These are phyloP conservation scores for Phialocephala sp. DNA, from an alignment of 2,329 filamentous ascomycete genomes.

Conservation along the genomic window DNA sequence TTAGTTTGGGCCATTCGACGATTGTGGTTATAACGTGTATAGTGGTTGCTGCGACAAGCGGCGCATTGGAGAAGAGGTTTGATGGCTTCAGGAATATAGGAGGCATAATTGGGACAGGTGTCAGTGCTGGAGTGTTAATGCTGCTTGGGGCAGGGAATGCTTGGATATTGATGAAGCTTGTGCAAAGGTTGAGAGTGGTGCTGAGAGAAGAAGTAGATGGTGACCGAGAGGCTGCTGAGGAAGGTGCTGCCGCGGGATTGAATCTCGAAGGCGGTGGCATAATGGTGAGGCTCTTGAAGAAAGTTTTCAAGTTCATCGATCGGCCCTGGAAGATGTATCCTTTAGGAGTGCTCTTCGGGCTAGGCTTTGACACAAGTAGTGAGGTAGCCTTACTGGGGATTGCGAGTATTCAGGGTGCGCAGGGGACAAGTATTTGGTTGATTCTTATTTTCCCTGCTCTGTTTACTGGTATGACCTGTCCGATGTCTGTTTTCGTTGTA, in stretches of 20 bases:
- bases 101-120: constrained; percentile 86
- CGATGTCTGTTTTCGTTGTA: constrained; percentile 3
- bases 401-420: constrained; percentile 81
- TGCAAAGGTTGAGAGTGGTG: constrained; percentile 69
- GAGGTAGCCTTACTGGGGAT: constrained; percentile 94
- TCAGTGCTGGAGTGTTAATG: constrained; percentile 83
- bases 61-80: constrained; percentile 81
- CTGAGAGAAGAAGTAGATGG: constrained; percentile 50
- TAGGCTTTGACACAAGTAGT: constrained; percentile 94
- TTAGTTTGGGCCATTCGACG: constrained; percentile 91
- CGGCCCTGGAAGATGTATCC: constrained; percentile 96
- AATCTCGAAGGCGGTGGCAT: constrained; percentile 79
- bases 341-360: constrained; percentile 83
- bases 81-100: constrained; percentile 80
- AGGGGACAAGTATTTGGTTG: constrained; percentile 90
- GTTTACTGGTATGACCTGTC: constrained; percentile 70
- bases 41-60: constrained; percentile 88
- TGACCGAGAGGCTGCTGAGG: constrained; percentile 34
- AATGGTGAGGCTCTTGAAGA: constrained; percentile 72
- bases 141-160: constrained; percentile 82
- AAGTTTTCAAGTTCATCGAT: constrained; percentile 76
- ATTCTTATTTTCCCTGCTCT: constrained; percentile 90
- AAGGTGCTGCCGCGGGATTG: constrained; percentile 50
- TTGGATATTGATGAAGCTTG: constrained; percentile 81
- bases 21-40: constrained; percentile 91